Evolutionary conservation across 108 stramenopile genomes (phyloP), one percentile per base, ranked within the genome.

Genomic region (Parietichytrium sp.): DNA sequence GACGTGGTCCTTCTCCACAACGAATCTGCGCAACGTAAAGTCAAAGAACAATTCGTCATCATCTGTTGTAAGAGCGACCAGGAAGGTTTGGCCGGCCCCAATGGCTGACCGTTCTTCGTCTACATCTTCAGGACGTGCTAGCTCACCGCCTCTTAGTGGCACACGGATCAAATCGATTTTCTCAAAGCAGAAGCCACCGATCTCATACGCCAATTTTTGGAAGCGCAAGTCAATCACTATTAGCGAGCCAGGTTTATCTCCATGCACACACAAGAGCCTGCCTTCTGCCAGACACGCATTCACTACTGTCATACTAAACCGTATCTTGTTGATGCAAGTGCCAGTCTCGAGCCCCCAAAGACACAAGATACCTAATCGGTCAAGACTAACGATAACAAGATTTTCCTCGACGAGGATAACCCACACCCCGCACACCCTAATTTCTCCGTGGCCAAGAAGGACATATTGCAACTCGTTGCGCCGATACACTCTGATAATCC

Each of bases 271-370:
- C 42, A 72, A 20, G 10, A 16, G 6, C 8, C 61, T 33, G 6
- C 61, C 61, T n/a, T n/a, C n/a, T n/a, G n/a, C n/a, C n/a, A n/a
- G n/a, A n/a, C n/a, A n/a, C n/a, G n/a, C n/a, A n/a, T n/a, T n/a
- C n/a, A n/a, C n/a, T n/a, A n/a, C n/a, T n/a, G n/a, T n/a, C n/a
- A n/a, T n/a, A n/a, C n/a, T n/a, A 72, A 18, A 72, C 42, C 25
- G 36, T 45, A 33, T 16, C 3, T 72, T 72, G 20, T 45, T 45
- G 0, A 72, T n/a, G 20, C 61, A 72, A 10, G 36, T 33, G 38
- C 61, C 61, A n/a, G 20, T 36, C 33, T 72, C 61, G 23, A 72
- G 42, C 61, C 45, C 61, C 61, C 61, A 72, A 33, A 33, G 45
- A 25, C 61, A 72, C 10, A 72, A 33, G 33, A 42, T 72, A 6